Evolutionary conservation across 345 rosid genomes (phyloP).

Genomic region (Odontarrhena argentea): DNA sequence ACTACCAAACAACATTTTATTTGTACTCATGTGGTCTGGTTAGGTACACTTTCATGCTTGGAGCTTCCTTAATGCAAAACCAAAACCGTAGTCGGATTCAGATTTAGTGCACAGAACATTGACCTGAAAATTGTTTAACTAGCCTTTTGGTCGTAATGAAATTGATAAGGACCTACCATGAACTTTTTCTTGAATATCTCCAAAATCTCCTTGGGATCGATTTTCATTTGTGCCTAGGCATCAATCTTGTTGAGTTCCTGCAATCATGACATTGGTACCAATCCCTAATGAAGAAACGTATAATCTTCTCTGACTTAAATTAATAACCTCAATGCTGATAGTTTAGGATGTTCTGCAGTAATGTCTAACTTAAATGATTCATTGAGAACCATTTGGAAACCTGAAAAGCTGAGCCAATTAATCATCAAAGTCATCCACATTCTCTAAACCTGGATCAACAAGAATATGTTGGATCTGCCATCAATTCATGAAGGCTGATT

Average conservation of each 20-base stretch:
- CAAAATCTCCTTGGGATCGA: conserved; percentile 52
- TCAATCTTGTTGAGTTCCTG: conserved; percentile 77
- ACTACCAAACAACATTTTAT: no score
- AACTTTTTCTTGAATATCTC: conserved; percentile 52
- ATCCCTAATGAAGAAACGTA: neutral
- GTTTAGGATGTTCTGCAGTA: conserved; percentile 69
- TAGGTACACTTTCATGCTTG: no score
- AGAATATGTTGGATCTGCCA: no score
- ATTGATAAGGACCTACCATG: conserved; percentile 43
- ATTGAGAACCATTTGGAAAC: conserved; percentile 54
- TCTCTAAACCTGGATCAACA: no score
- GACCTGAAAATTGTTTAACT: no score
- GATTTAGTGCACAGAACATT: no score
- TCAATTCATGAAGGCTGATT: no score
- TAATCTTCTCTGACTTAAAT: neutral
- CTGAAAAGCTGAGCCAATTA: neutral
- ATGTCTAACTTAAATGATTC: conserved; percentile 60
- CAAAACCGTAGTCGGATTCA: no score
- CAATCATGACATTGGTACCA: conserved; percentile 4
- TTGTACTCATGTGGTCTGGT: no score
- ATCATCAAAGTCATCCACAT: no score
- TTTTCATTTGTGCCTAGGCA: conserved; percentile 68
- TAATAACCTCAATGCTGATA: conserved; percentile 63
- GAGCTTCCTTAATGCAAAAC: no score
- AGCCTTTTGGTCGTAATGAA: no score